Base-by-base conservation (phyloP, 164 flowering plant species). In the Liriodendron chinense region DNA sequence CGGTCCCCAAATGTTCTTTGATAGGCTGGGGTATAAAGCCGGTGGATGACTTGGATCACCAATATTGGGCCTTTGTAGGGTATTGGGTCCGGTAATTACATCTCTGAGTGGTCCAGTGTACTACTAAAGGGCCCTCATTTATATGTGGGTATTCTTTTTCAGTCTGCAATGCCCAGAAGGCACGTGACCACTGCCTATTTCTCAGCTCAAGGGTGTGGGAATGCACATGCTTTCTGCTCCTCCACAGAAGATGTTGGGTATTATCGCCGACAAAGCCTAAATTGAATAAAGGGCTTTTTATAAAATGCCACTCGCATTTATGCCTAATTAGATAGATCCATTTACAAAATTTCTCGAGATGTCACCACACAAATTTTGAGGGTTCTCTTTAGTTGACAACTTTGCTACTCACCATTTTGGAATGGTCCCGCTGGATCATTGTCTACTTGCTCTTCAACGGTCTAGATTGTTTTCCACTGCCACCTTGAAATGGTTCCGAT, bases 151-250 rank as follows among this genome's bases (percentile, higher is more conserved):
- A 34, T 34, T 34, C n/a, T 21, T 47, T 73, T 69, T 71, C 21
- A 47, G 69, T 53, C 22, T 63, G 64, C 83, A 73, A 53, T 50
- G 66, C 73, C 69, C 53, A 72, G 47, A 68, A 61, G 48, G 47
- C 82, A 83, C 80, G 72, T 83, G 80, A 34, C 47, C 69, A 47
- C 20, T 18, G 76, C 74, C 65, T 26, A 5, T 13, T n/a, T 63
- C 21, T 68, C 63, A 75, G 49, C 9, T 34, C 53, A 8, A 49
- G 65, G 72, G 22, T 21, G 14, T 56, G 26, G 48, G 68, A 28
- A 47, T 23, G 26, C 77, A 77, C 74, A 57, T 74, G 77, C 59
- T 34, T 7, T 34, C 69, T 72, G 7, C 48, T 72, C 48, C 70
- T 28, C 61, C 7, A 28, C 9, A 65, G 34, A 22, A 72, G 76